A percentile compares a stretch with the other conserved stretches of the same genome.
phyloP scores from a whole-genome alignment of 2,329 filamentous ascomycete genomes.

The Exophiala calicioides region DNA sequence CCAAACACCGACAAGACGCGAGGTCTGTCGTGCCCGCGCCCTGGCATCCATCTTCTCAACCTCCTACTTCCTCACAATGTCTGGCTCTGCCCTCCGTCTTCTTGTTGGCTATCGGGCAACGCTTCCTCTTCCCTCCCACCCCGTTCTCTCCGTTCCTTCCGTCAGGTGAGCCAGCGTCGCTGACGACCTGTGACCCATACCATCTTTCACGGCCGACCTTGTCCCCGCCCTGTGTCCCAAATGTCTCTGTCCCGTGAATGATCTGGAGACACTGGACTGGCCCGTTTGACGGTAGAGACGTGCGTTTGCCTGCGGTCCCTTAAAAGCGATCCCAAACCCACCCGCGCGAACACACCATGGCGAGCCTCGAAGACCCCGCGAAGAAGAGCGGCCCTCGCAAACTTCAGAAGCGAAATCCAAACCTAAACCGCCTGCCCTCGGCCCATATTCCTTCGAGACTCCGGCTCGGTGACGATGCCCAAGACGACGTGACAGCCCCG shows the following conservation, averaged over 20 bases:
- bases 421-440: conserved; percentile 47
- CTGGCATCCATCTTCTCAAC: neutral
- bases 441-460: conserved; percentile 60
- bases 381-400: conserved; percentile 43
- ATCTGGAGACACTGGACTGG: conserved; percentile 10
- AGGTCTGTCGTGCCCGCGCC: no score
- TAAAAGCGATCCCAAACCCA: conserved; percentile 3
- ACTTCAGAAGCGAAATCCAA: conserved; percentile 46
- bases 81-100: conserved; percentile 3
- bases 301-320: no score
- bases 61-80: conserved; percentile 17
- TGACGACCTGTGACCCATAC: conserved; percentile 19
- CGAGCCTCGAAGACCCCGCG: conserved; percentile 16
- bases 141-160: conserved; percentile 9
- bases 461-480: conserved; percentile 59
- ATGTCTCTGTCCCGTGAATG: conserved; percentile 17
- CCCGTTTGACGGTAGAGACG: conserved; percentile 10
- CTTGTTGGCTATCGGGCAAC: conserved; percentile 13
- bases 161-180: conserved; percentile 21
- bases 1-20: no score
- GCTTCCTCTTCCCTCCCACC: conserved; percentile 9
- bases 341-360: conserved; percentile 15
- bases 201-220: conserved; percentile 2
- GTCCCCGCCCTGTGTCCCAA: conserved; percentile 8
- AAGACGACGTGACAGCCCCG: conserved; percentile 62